Base-by-base conservation (phyloP, 2,329 filamentous ascomycete species). In the Huntiella moniliformis region DNA sequence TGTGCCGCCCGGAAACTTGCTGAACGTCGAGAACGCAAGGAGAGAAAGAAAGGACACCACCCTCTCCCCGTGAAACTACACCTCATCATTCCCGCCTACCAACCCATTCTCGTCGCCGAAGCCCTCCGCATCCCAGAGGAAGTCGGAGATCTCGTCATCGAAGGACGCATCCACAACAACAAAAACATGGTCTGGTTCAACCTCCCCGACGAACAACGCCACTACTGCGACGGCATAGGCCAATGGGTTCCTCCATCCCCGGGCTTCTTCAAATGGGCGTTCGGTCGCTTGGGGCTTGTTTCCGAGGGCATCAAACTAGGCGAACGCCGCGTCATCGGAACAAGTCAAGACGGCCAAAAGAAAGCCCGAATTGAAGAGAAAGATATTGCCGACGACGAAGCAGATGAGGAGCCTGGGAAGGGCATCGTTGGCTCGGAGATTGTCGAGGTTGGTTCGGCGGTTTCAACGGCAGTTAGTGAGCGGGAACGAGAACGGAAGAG, bases 81-180 rank as follows among this genome's bases (percentile, higher is more conserved):
- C 42, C 57, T 64, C 5, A 54, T 64, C 7, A 57, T 64, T 7
- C 62, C 62, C 0, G 61, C 61, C 5, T 64, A 64, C 42, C 57
- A 61, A 36, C 58, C 62, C 0, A 56, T 64, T 11, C 52, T 63
- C 16, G 56, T 64, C 11, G 56, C 56, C 15, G 60, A 63, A 34
- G 54, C 58, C 3, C 55, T 64, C 13, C 47, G 53, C 12, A 57
- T 63, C 1, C 60, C 61, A 0, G 58, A 61, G 0, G 56, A 60
- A 7, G 57, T 63, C 28, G 59, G 60, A 4, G 60, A 61, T 38
- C 58, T 63, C 11, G 55, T 60, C 22, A 60, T 63, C 22, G 58
- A 63, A 38, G 61, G 61, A 3, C 57, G 59, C 7, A 60, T 63
- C 51, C 58, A 63, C 52, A 63, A 57, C 51, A 61, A 58, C 41